Evolutionary conservation across 805 yeast species (phyloP), one percentile per base, ranked within the genome.

Genomic region (Suhomyces faveliae): DNA sequence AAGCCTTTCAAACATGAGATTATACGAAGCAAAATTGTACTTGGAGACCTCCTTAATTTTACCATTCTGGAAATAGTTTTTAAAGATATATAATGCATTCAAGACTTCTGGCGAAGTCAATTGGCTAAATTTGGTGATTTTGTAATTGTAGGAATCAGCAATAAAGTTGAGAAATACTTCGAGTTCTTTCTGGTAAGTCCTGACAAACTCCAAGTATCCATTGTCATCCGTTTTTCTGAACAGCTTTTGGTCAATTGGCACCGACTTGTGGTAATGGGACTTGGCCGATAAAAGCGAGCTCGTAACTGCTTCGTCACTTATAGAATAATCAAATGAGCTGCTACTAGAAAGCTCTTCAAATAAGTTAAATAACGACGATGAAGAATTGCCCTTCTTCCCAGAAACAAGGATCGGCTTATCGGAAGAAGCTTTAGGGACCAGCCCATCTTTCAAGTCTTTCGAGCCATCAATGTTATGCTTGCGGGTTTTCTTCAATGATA

Each of bases 21-120:
- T 57, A 20, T 60, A 56, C 4, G 57, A 51, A 19, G 48, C 47
- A 25, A 45, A 49, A 35, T 57, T 54, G 42, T 58, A 53, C 38
- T 51, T 46, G 37, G 48, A 51, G 30, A 61, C 51, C 12, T 43
- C 50, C 6, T 49, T 47, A 20, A 61, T 51, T 27, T 57, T 58
- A 37, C 46, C 43, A 37, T 60, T 52, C 38, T 40, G 40, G 43
- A 55, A 58, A 41, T 44, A 50, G 35, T 59, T 57, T 44, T 59
- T 62, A 53, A 61, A 66, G 15, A 60, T 55, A 47, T 66, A 62
- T 37, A 64, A 48, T 15, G 59, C 56, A 49, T 62, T 64, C 50
- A 58, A 54, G 11, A 64, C 46, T 46, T 66, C 69, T 9, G 54
- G 40, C 4, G 62, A 40, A 4, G 66, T 59, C 42, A 65, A 57